Base-by-base conservation (phyloP, 768 basidiomycete species). In the Imleria badia region DNA sequence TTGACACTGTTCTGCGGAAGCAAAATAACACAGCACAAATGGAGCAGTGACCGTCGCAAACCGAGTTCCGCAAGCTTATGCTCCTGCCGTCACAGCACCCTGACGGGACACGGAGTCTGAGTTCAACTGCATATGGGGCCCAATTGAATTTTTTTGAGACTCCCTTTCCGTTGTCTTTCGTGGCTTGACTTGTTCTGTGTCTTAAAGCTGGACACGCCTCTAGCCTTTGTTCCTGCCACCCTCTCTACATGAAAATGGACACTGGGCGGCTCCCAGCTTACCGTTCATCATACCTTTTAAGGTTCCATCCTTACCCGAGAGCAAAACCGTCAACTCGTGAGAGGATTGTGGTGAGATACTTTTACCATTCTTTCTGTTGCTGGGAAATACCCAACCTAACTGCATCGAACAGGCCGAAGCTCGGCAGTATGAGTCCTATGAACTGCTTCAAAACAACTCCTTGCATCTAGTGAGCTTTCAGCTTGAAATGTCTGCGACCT, bases 301-400 rank as follows among this genome's bases (percentile, higher is more conserved):
- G 68, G 22, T 72, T 56, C 20, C 68, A 69, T 51, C 68, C 68
- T 33, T 69, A 69, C 53, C 67, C 68, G 40, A 66, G 69, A 35
- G 41, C 42, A 30, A 64, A 60, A 22, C 49, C 35, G 2, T 64
- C 61, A 50, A 26, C 34, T 39, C 66, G 58, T 60, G 68, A 70
- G 61, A 68, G 54, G 55, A 45, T 68, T 17, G 7, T 34, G 59
- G 70, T n/a, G n/a, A n/a, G n/a, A n/a, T 42, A 19, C 39, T n/a
- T 50, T 49, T 15, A n/a, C 51, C n/a, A 55, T 26, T 8, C 50
- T 40, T 11, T 42, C 33, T 45, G 43, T 31, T 49, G 35, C 51
- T 61, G 51, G 41, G 55, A 52, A 51, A 42, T 17, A 19, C 52
- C 64, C 38, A 52, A 34, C 26, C 47, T 43, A 48, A 31, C 26